A percentile compares a stretch with the other conserved stretches of the same genome.
These are phyloP conservation scores for Camelina laxa DNA, from an alignment of 345 rosid genomes.

Conservation along the genomic window DNA sequence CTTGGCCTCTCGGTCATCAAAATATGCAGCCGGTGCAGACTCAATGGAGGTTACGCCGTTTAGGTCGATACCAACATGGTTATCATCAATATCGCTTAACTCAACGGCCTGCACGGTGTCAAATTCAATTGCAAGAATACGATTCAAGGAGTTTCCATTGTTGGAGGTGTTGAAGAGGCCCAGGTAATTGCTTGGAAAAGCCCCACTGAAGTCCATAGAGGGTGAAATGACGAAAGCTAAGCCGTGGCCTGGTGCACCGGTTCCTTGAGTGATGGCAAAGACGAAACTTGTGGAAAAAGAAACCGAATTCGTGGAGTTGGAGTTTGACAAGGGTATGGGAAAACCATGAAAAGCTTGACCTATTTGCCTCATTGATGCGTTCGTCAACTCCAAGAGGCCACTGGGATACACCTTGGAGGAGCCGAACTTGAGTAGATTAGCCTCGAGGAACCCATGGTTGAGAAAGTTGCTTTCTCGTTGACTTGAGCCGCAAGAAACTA, in stretches of 20 bases:
- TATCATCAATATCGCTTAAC: conserved; percentile 51
- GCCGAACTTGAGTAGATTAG: conserved; percentile 49
- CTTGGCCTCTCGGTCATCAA: conserved; percentile 36
- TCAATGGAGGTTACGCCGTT: conserved; percentile 48
- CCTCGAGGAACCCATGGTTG: conserved; percentile 50
- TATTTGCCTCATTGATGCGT: conserved; percentile 42
- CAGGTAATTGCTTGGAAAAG: conserved; percentile 37
- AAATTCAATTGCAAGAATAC: conserved; percentile 60
- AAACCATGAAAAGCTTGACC: conserved; percentile 58
- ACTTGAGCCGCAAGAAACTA: conserved; percentile 37
- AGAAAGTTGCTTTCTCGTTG: conserved; percentile 44
- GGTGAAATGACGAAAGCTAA: conserved; percentile 53
- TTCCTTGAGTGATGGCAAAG: conserved; percentile 46
- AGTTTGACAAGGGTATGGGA: conserved; percentile 43
- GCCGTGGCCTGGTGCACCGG: conserved; percentile 49
- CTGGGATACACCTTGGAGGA: conserved; percentile 46
- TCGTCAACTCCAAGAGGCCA: conserved; percentile 67
- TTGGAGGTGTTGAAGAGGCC: conserved; percentile 57
- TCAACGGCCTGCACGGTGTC: conserved; percentile 56
- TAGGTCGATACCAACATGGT: conserved; percentile 67
- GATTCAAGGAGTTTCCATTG: conserved; percentile 50
- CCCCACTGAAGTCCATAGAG: conserved; percentile 24
- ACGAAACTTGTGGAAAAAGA: conserved; percentile 54
- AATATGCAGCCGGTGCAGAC: conserved; percentile 51
- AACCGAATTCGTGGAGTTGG: conserved; percentile 20